phyloP scores from a whole-genome alignment of 352 stramenopile genomes.

The Globisporangium apiculatum region DNA sequence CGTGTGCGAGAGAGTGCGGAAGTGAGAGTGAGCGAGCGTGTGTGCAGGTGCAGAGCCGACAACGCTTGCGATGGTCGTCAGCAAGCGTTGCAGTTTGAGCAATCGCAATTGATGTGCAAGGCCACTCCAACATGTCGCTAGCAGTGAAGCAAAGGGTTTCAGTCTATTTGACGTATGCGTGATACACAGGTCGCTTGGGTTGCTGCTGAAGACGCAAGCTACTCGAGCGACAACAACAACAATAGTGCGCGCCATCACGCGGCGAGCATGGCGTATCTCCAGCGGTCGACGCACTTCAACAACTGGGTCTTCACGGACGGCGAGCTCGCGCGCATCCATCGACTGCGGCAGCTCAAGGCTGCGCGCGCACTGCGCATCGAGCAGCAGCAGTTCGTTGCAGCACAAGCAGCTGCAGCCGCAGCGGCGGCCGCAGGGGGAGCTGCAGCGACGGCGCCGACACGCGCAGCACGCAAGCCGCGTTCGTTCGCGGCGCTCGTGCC shows the following conservation, averaged over 20 bases:
- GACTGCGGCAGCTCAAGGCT: constrained; percentile 60
- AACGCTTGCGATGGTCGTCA: background rate
- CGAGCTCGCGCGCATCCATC: constrained; percentile 44
- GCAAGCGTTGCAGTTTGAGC: too few species aligned
- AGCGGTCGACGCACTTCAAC: constrained; percentile 84
- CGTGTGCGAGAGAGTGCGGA: too few species aligned
- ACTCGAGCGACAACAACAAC: background rate
- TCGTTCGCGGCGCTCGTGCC: constrained; percentile 78
- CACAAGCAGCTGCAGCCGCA: constrained; percentile 11
- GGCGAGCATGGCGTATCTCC: constrained; percentile 67
- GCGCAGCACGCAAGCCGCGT: constrained; percentile 44
- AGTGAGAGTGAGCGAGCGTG: background rate
- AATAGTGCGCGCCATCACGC: background rate
- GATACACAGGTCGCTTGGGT: background rate
- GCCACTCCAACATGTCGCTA: too few species aligned
- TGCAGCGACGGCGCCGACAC: constrained; percentile 6
- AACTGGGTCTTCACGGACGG: constrained; percentile 81
- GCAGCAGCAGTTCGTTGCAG: constrained; percentile 36
- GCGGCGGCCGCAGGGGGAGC: constrained; percentile 3
- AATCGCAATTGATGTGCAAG: background rate
- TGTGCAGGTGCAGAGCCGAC: too few species aligned
- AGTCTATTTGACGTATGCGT: too few species aligned
- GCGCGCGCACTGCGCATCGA: constrained; percentile 54
- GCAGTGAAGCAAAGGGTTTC: too few species aligned
- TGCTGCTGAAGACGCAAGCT: background rate